A percentile compares a stretch with the other conserved stretches of the same genome.
These are phyloP conservation scores for Aspergillus puulaauensis DNA, from an alignment of 2,329 filamentous ascomycete species.

Conservation along the genomic window DNA sequence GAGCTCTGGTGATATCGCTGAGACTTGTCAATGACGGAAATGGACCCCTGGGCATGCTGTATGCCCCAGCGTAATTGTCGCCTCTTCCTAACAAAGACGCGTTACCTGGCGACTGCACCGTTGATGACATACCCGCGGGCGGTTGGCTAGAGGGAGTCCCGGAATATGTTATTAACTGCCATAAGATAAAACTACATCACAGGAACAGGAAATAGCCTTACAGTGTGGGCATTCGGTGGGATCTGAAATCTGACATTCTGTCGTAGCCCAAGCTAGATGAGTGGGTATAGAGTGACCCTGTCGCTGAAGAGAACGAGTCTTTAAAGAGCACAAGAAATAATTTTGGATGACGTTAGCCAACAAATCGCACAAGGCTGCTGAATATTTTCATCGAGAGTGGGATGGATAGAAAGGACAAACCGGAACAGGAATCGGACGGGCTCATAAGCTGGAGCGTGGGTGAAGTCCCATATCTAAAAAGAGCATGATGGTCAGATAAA, in stretches of 20 bases:
- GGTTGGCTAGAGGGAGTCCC: constrained; percentile 41
- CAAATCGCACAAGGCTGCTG: neutral
- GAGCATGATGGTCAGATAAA: constrained; percentile 19
- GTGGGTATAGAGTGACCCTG: constrained; percentile 35
- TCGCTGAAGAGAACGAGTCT: constrained; percentile 36
- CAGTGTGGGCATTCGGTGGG: constrained; percentile 39
- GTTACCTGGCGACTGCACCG: constrained; percentile 32
- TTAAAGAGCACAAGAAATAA: constrained; percentile 21
- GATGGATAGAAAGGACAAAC: constrained; percentile 37
- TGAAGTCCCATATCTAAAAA: constrained; percentile 51
- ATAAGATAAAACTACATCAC: neutral
- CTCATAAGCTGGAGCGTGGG: constrained; percentile 50
- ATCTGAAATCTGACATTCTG: constrained; percentile 39
- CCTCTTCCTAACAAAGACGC: constrained; percentile 39
- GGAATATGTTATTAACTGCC: constrained; percentile 16
- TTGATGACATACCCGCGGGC: constrained; percentile 46
- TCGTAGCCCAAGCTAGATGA: constrained; percentile 34
- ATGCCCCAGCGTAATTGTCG: constrained; percentile 36
- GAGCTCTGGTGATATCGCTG: constrained; percentile 33
- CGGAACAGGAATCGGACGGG: constrained; percentile 54
- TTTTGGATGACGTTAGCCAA: neutral
- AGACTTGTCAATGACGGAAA: constrained; percentile 32
- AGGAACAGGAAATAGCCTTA: constrained; percentile 27
- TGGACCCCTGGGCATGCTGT: constrained; percentile 32
- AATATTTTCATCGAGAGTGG: neutral